Evolutionary conservation across 768 basidiomycete species (phyloP).

Genomic region (Phylloporus arenicola): DNA sequence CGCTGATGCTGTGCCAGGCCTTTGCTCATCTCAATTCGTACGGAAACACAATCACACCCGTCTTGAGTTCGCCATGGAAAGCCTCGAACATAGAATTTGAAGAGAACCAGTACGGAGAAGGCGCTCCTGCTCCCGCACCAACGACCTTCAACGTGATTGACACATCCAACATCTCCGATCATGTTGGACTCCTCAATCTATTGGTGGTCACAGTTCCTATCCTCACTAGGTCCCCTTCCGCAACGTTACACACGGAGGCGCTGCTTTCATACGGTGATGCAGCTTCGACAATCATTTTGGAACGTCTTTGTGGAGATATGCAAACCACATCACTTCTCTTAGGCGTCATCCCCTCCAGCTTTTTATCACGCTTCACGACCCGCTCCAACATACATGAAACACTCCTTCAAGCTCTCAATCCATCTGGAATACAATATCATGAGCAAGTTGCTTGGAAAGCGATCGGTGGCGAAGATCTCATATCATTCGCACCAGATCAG

Average conservation of each 20-base stretch:
- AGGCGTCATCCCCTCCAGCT: slow-evolving; percentile 23
- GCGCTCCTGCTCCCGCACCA: slow-evolving; percentile 17
- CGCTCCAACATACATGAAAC: slow-evolving; percentile 26
- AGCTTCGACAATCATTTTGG: slow-evolving; percentile 12
- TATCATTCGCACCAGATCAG: slow-evolving; percentile 22
- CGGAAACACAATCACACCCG: slow-evolving; percentile 11
- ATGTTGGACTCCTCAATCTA: slow-evolving; percentile 28
- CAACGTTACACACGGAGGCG: slow-evolving; percentile 28
- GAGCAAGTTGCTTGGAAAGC: slow-evolving; percentile 26
- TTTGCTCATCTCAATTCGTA: slow-evolving; percentile 10
- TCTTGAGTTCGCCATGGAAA: slow-evolving; percentile 23
- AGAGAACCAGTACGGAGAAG: slow-evolving; percentile 15
- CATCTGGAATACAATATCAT: slow-evolving; percentile 9
- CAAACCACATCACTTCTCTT: slow-evolving; percentile 24
- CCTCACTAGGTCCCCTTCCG: slow-evolving; percentile 19
- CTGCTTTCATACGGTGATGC: slow-evolving; percentile 12
- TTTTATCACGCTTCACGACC: slow-evolving; percentile 25
- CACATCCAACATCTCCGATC: slow-evolving; percentile 30
- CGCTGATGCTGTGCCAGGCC: slow-evolving; percentile 25
- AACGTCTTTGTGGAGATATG: slow-evolving; percentile 27
- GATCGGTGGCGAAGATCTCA: slow-evolving; percentile 2
- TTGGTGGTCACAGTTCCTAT: slow-evolving; percentile 19
- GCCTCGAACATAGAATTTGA: slow-evolving; percentile 20
- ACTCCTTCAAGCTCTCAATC: slow-evolving; percentile 2
- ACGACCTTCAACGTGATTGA: slow-evolving; percentile 30